Percentiles rank a stretch among this genome's conserved stretches.
Conservation (phyloP, 2,329 filamentous ascomycete species). For the Cladosporium colombiae region DNA sequence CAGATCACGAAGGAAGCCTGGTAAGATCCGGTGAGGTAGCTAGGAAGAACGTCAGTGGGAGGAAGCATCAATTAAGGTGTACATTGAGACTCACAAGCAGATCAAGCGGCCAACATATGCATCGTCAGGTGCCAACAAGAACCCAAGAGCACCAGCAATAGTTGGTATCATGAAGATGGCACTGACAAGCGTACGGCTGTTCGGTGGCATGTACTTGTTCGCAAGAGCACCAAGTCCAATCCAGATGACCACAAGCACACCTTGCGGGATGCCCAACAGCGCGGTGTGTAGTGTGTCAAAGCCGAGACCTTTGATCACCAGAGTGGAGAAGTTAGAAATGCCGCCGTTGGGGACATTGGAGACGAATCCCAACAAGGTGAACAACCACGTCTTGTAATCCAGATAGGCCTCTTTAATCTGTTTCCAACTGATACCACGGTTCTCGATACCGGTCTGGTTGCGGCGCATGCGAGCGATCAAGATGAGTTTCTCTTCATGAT, state of each 20-base stretch:
- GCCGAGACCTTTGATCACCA: constrained; percentile 61
- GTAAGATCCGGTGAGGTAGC: constrained; percentile 47
- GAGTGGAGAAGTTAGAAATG: constrained; percentile 59
- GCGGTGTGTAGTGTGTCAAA: constrained; percentile 59
- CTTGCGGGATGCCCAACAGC: constrained; percentile 62
- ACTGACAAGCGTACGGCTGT: constrained; percentile 23
- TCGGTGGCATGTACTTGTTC: constrained; percentile 41
- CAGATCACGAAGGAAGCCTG: constrained; percentile 55
- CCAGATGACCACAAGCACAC: constrained; percentile 58
- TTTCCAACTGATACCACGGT: constrained; percentile 53
- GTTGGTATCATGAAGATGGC: constrained; percentile 24
- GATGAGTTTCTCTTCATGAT: constrained; percentile 57
- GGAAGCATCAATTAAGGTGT: not conserved
- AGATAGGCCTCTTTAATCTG: constrained; percentile 56
- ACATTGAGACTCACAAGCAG: not conserved
- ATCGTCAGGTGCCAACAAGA: not conserved
- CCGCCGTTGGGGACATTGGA: constrained; percentile 62
- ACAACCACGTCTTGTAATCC: constrained; percentile 62
- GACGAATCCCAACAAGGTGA: constrained; percentile 47
- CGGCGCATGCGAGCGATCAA: constrained; percentile 56
- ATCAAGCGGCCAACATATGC: constrained; percentile 1
- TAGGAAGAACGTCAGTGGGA: not conserved
- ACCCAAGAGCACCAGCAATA: constrained; percentile 2
- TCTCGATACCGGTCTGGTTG: constrained; percentile 45
- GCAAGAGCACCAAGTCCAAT: constrained; percentile 51